Percentiles rank a stretch among this genome's conserved stretches.
These are phyloP conservation scores for Lactuca saligna DNA, from an alignment of 129 eudicot species.

Conservation along the genomic window DNA sequence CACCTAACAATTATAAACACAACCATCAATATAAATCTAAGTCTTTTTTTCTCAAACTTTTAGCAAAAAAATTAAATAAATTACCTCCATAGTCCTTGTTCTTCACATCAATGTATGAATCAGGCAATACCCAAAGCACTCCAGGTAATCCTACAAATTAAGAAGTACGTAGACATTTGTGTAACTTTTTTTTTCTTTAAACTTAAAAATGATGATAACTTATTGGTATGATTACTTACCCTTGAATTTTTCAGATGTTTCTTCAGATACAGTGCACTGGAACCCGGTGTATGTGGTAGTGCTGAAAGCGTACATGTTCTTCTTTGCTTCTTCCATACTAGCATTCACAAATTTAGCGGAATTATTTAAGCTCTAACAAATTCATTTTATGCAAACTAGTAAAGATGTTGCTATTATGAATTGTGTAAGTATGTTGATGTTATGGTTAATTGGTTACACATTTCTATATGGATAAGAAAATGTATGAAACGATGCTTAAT, in stretches of 20 bases:
- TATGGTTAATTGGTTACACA: too few species aligned
- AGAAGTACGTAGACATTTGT: slow-evolving; percentile 3
- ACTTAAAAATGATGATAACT: too few species aligned
- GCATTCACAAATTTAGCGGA: slow-evolving; percentile 5
- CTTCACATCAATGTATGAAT: slow-evolving; percentile 97
- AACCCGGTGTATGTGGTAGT: slow-evolving; percentile 97
- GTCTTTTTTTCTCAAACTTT: too few species aligned
- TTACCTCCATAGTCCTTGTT: slow-evolving; percentile 98
- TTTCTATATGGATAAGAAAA: too few species aligned
- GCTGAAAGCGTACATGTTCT: slow-evolving; percentile 97
- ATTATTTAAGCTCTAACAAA: background rate
- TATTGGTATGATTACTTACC: slow-evolving; percentile 38
- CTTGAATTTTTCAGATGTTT: slow-evolving; percentile 90
- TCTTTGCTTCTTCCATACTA: slow-evolving; percentile 98
- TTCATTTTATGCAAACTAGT: background rate
- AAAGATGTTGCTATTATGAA: background rate
- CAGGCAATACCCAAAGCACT: slow-evolving; percentile 96
- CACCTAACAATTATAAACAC: slow-evolving; percentile 49
- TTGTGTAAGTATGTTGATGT: too few species aligned
- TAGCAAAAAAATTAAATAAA: background rate
- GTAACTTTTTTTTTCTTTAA: background rate
- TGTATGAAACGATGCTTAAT: background rate
- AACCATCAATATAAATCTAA: background rate
- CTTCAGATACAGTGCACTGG: slow-evolving; percentile 95
- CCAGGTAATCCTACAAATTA: slow-evolving; percentile 88